Conservation (phyloP, 306 rosid genomes). For the Betula pendula region DNA sequence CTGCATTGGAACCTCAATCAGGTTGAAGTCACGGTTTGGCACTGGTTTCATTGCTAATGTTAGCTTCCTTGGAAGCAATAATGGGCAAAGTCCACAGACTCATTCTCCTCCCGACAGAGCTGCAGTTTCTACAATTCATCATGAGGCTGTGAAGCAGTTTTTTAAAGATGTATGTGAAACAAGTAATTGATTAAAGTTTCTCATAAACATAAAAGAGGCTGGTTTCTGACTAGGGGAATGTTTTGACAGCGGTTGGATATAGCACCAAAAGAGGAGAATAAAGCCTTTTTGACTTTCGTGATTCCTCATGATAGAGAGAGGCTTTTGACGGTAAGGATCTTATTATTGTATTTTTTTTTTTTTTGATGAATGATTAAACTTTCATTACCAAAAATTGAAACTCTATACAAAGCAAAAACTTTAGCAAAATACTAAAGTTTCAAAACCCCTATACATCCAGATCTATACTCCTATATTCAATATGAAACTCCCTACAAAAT, state of each 20-base stretch:
- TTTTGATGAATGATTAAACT: too few relatives aligned
- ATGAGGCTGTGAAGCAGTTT: constrained; percentile 68
- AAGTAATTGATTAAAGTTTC: constrained; percentile 20
- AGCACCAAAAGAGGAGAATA: constrained; percentile 72
- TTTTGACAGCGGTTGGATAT: constrained; percentile 69
- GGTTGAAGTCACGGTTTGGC: constrained; percentile 84
- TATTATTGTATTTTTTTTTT: neutral
- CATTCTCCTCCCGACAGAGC: constrained; percentile 35
- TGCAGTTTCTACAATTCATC: constrained; percentile 31
- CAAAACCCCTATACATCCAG: too few relatives aligned
- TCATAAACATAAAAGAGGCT: constrained; percentile 1
- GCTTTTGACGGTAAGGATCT: constrained; percentile 45
- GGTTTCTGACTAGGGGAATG: constrained; percentile 34
- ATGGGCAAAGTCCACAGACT: constrained; percentile 31
- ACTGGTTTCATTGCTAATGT: constrained; percentile 73
- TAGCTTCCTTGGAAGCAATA: constrained; percentile 48
- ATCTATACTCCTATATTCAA: too few relatives aligned
- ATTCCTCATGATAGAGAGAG: constrained; percentile 80
- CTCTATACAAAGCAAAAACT: too few relatives aligned
- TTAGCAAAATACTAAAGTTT: too few relatives aligned
- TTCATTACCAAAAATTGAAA: too few relatives aligned
- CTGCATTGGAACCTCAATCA: constrained; percentile 83
- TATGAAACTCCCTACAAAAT: too few relatives aligned
- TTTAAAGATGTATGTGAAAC: constrained; percentile 62
- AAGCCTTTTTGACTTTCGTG: constrained; percentile 59